Evolutionary conservation across 2,329 filamentous ascomycete genomes (phyloP), one percentile per base, ranked within the genome.

Genomic region (Colletotrichum limetticola): DNA sequence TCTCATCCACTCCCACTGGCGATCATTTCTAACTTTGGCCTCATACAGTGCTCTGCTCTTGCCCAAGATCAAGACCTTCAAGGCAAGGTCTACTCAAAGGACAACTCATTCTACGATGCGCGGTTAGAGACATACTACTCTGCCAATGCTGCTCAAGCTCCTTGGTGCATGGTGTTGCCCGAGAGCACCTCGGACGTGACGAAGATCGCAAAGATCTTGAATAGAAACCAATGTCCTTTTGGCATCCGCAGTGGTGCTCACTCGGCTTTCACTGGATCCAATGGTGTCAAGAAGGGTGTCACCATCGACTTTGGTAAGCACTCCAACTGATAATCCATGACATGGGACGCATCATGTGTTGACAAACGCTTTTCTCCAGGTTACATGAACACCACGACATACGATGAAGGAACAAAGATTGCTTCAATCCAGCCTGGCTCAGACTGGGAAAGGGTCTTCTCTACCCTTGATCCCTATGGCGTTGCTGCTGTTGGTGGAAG

Each of bases 331-430:
- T n/a, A 61, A 37, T 24, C 4, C 11, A 16, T 9, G n/a, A n/a
- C 6, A 28, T 37, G 3, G 16, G 11, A 35, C 32, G 11, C 12
- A 35, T 12, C 9, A 11, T 30, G 8, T 28, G 14, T 37, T 49
- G 28, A 53, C 9, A 14, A 12, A 56, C 19, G 35, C 26, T 42
- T 11, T n/a, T 12, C 12, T 32, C n/a, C 5, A 77, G 77, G 78
- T 12, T 66, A 76, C 46, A 78, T 82, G 78, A 82, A 81, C 52
- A 16, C 73, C 14, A 82, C 79, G 0, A 78, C 78, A 0, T 82
- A 81, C 55, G 67, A 82, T 30, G n/a, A 63, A 0, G 66, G 75
- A 2, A 78, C 63, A 0, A 78, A 78, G 14, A 75, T 82, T 24
- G 82, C 79, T 3, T 78, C 74, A 4, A 78, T 83, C 6, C 76